Conservation (phyloP, 257 asterid species). For the Solanum chmielewskii region DNA sequence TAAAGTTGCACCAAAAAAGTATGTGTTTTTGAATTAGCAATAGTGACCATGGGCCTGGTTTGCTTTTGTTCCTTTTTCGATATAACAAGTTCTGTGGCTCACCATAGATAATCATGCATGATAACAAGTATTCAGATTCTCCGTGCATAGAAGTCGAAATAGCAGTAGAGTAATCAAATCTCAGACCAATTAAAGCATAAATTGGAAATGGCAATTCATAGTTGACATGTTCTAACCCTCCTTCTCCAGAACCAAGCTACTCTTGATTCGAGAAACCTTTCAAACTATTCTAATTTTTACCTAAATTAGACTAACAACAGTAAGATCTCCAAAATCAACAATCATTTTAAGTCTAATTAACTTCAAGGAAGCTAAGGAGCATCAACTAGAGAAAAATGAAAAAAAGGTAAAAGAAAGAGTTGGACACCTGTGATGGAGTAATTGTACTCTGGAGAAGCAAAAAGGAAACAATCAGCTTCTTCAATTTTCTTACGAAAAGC, state of each 20-base stretch:
- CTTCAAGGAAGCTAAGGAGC: neutral
- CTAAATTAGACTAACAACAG: neutral
- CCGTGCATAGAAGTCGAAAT: neutral
- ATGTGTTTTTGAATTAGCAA: neutral
- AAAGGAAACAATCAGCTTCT: constrained; percentile 65
- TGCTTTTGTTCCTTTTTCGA: neutral
- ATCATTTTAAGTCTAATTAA: neutral
- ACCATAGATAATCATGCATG: neutral
- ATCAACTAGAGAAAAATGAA: neutral
- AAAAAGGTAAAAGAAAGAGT: neutral
- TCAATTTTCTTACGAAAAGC: constrained; percentile 72
- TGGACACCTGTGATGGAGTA: constrained; percentile 67
- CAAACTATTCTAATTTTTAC: neutral
- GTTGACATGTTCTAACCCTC: neutral
- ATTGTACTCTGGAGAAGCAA: constrained; percentile 92
- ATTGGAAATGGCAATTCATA: neutral
- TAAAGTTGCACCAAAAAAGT: neutral
- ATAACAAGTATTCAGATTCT: neutral
- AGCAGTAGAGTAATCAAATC: neutral
- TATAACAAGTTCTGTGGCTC: neutral
- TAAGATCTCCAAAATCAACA: neutral
- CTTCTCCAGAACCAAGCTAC: neutral
- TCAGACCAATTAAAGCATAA: neutral
- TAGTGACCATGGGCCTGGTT: neutral
- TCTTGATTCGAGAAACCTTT: neutral